These are phyloP conservation scores for Rosa chinensis DNA, from an alignment of 306 rosid species.

Conservation along the genomic window DNA sequence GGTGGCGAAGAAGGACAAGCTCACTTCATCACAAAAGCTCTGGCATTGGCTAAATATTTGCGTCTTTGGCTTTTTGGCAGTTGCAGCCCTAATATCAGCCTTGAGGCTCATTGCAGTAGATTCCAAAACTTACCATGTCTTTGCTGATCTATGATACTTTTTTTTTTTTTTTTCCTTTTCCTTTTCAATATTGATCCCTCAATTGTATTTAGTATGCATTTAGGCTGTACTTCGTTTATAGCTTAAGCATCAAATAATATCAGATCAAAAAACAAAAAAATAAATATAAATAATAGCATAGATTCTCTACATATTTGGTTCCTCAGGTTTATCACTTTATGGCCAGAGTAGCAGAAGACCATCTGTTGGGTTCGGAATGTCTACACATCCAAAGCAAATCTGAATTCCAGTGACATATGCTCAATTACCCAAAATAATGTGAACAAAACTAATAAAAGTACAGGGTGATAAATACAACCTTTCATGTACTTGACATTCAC, in stretches of 20 bases:
- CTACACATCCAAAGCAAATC: no score
- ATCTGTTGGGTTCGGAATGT: neutral
- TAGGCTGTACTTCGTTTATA: neutral
- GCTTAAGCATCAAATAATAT: neutral
- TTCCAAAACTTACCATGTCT: slow-evolving; percentile 68
- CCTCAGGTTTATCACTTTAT: neutral
- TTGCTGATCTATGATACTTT: slow-evolving; percentile 66
- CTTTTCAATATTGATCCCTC: neutral
- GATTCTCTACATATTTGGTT: neutral
- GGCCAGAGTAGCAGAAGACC: neutral
- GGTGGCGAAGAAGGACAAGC: slow-evolving; percentile 68
- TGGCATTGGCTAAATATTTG: slow-evolving; percentile 95
- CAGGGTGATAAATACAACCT: neutral
- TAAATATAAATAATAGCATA: neutral
- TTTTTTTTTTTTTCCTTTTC: neutral
- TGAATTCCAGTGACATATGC: neutral
- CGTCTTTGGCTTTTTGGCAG: slow-evolving; percentile 69
- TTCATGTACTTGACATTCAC: neutral
- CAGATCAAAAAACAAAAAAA: neutral
- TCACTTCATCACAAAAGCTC: slow-evolving; percentile 52
- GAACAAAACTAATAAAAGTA: neutral
- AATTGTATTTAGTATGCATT: slow-evolving; percentile 1
- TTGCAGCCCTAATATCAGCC: slow-evolving; percentile 78
- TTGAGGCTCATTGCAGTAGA: slow-evolving; percentile 78
- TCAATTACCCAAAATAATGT: neutral